phyloP scores from a whole-genome alignment of 2,329 filamentous ascomycete species.

The Colletotrichum sp. region DNA sequence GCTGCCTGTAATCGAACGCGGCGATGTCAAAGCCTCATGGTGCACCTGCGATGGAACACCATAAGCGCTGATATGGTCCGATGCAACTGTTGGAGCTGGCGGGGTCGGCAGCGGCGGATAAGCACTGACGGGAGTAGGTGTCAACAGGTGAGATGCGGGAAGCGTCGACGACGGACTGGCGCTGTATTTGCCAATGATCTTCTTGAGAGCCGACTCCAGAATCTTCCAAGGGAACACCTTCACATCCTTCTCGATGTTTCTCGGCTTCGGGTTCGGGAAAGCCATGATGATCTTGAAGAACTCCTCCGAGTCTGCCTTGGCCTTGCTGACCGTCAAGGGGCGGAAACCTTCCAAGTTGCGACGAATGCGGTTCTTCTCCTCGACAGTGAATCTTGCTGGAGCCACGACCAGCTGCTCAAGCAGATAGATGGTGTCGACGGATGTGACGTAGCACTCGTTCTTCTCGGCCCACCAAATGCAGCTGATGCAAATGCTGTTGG shows the following conservation, averaged over 20 bases:
- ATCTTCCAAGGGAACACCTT: constrained; percentile 99
- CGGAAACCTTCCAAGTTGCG: constrained; percentile 95
- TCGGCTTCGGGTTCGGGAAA: constrained; percentile 91
- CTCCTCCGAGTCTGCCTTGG: constrained; percentile 88
- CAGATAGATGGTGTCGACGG: constrained; percentile 95
- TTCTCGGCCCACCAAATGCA: constrained; percentile 98
- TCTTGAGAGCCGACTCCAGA: constrained; percentile 84
- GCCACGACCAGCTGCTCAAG: constrained; percentile 85
- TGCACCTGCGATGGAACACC: constrained; percentile 42
- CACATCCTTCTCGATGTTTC: constrained; percentile 98
- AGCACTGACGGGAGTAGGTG: constrained; percentile 39
- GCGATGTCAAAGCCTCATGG: constrained; percentile 57
- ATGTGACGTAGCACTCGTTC: constrained; percentile 89
- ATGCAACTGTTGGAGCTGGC: constrained; percentile 37
- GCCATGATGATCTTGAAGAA: constrained; percentile 99
- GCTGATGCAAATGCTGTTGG: constrained; percentile 91
- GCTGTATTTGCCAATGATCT: constrained; percentile 97
- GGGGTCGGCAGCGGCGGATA: constrained; percentile 55
- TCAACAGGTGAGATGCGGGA: constrained; percentile 44
- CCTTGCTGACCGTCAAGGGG: constrained; percentile 91
- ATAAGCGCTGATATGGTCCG: constrained; percentile 42
- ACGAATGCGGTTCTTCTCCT: constrained; percentile 98
- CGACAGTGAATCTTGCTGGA: constrained; percentile 83
- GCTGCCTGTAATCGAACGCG: constrained; percentile 54
- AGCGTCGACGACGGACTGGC: constrained; percentile 49